phyloP scores from a whole-genome alignment of 805 yeast genomes.

The Kurtzmaniella cleridarum region DNA sequence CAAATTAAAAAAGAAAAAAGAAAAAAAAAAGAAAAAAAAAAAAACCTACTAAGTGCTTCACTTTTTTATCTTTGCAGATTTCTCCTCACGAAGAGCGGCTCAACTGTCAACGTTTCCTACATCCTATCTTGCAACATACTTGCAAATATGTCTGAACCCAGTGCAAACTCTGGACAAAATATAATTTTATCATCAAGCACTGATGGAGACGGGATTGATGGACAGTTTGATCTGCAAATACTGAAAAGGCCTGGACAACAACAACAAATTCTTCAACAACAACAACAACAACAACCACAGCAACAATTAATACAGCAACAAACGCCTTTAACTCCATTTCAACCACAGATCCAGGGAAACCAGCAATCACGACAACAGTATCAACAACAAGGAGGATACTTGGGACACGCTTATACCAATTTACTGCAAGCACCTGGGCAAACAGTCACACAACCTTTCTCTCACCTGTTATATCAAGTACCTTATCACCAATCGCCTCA shows the following conservation, averaged over 20 bases:
- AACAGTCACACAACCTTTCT: not conserved
- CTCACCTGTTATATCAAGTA: slow-evolving; percentile 1
- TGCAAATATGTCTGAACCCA: not conserved
- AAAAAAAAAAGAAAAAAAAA: too few species aligned
- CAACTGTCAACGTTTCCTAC: not conserved
- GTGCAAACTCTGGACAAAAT: too few species aligned
- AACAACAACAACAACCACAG: not conserved
- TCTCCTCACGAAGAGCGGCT: slow-evolving; percentile 2
- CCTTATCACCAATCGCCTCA: slow-evolving; percentile 1
- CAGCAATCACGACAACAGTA: slow-evolving; percentile 2
- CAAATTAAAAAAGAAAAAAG: too few species aligned
- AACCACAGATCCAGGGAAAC: slow-evolving; percentile 4
- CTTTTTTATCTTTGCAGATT: not conserved
- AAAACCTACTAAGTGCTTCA: too few species aligned
- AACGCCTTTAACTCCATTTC: not conserved
- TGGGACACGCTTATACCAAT: slow-evolving; percentile 2
- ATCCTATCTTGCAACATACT: not conserved
- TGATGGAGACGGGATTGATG: too few species aligned
- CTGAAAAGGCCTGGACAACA: not conserved
- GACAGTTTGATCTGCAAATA: too few species aligned
- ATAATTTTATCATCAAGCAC: too few species aligned
- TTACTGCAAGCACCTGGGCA: slow-evolving; percentile 1
- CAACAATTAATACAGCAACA: slow-evolving; percentile 1
- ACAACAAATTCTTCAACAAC: slow-evolving; percentile 1
- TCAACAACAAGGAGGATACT: not conserved